Evolutionary conservation across 352 stramenopile genomes (phyloP), one percentile per base, ranked within the genome.

Genomic region (Globisporangium sylvaticum): DNA sequence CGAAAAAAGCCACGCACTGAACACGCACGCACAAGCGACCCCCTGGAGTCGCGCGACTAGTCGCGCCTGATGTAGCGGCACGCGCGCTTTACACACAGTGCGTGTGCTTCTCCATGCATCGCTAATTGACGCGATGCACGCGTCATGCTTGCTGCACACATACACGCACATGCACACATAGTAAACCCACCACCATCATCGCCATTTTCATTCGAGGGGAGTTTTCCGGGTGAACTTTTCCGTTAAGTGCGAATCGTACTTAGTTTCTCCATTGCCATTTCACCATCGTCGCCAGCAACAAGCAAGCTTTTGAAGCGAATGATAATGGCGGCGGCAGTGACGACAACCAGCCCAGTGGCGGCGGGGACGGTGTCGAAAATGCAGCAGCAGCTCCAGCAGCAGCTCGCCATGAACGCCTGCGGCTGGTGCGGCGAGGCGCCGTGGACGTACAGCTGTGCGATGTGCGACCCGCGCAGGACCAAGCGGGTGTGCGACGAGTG

Each of bases 371-470:
- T 20, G 42, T 24, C 58, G 10, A 64, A 24, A 10, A 39, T 44
- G 8, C 37, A 56, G 37, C 58, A 64, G 22, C n/a, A n/a, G n/a
- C n/a, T n/a, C n/a, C 34, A 54, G n/a, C 58, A 63, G 25, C 58
- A 54, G 58, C 44, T 55, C 37, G 58, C 37, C 10, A 61, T 34
- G 48, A 46, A 65, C 37, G 9, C 25, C 7, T 84, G 77, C 58
- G 59, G 67, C 1, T 84, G 77, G 77, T 84, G 77, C 42, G 70
- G 62, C 44, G 74, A 81, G 18, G 62, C 48, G 42, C 67, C 71
- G 32, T 84, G 77, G 77, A 61, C 27, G 5, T 79, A 72, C 37
- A 25, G 58, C 55, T 84, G 77, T 46, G 58, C 58, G 20, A 71
- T 60, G 68, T 84, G 77, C 55, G 77, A 84, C 46, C 66, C 70